These are phyloP conservation scores for Infundibulicybe gibba DNA, from an alignment of 768 basidiomycete species.

Conservation along the genomic window DNA sequence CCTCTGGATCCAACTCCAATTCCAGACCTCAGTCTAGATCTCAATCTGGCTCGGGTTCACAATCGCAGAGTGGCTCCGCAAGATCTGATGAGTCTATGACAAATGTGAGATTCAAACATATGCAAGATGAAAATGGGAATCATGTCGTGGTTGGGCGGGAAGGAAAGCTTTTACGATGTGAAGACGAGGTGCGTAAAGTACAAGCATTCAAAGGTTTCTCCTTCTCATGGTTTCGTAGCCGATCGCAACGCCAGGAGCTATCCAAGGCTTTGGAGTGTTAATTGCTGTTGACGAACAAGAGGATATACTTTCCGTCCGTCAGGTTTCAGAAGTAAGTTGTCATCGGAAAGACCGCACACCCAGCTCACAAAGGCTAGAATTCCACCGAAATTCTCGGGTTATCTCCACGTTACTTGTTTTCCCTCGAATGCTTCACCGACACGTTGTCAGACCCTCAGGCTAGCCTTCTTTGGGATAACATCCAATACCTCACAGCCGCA, in stretches of 20 bases:
- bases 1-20: too few species aligned
- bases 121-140: conserved; percentile 60
- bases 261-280: conserved; percentile 82
- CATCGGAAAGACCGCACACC: neutral
- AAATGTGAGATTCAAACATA: conserved; percentile 64
- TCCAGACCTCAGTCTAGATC: too few species aligned
- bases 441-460: conserved; percentile 64
- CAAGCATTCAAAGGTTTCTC: neutral
- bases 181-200: conserved; percentile 58
- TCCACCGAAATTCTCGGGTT: conserved; percentile 71
- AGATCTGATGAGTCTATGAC: conserved; percentile 30
- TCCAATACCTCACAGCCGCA: conserved; percentile 54
- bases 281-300: conserved; percentile 63
- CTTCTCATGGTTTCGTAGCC: conserved; percentile 39
- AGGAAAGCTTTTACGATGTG: conserved; percentile 60
- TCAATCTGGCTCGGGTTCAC: conserved; percentile 11
- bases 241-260: conserved; percentile 76
- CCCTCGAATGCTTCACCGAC: conserved; percentile 68
- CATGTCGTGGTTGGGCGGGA: conserved; percentile 71
- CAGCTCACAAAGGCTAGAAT: conserved; percentile 42
- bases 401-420: conserved; percentile 67
- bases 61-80: conserved; percentile 5
- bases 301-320: conserved; percentile 59
- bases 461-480: conserved; percentile 67
- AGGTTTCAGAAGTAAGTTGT: conserved; percentile 70